Percentiles rank a stretch among this genome's conserved stretches.
Evolutionary conservation across 495 filamentous ascomycete species (phyloP).

Genomic region (Bacidia gigantensis): DNA sequence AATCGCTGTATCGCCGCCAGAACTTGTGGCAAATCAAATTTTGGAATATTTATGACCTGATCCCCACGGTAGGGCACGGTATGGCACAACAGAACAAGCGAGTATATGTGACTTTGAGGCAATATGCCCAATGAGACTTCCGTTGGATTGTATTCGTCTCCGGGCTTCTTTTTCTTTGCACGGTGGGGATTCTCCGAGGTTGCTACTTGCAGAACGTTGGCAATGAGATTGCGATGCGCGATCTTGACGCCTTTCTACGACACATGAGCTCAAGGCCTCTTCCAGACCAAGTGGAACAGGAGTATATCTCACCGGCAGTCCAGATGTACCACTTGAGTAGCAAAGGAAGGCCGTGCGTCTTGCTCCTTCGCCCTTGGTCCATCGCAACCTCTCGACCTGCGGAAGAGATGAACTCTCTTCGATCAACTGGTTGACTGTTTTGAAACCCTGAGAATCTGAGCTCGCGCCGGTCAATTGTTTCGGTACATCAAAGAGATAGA

Average conservation of each 20-base stretch:
- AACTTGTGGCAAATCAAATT: constrained; percentile 58
- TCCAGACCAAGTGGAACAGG: not conserved
- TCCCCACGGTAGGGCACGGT: constrained; percentile 60
- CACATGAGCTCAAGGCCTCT: not conserved
- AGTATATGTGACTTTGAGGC: constrained; percentile 80
- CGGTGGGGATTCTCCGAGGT: constrained; percentile 40
- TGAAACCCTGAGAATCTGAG: constrained; percentile 39
- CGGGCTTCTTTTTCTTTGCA: constrained; percentile 24
- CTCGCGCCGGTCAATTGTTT: constrained; percentile 33
- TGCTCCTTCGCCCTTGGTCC: constrained; percentile 61
- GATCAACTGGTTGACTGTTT: constrained; percentile 58
- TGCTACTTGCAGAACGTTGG: constrained; percentile 56
- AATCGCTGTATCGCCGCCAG: constrained; percentile 56
- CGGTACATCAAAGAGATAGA: constrained; percentile 64
- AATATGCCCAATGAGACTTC: constrained; percentile 61
- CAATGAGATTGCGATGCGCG: constrained; percentile 76
- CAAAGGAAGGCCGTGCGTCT: constrained; percentile 72
- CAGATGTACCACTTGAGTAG: constrained; percentile 82
- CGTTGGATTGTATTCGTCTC: constrained; percentile 27
- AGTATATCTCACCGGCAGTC: constrained; percentile 46
- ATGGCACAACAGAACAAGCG: constrained; percentile 63
- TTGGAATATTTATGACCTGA: constrained; percentile 65
- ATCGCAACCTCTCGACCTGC: constrained; percentile 48
- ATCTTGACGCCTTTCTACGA: constrained; percentile 87
- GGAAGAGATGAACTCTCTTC: constrained; percentile 48